Evolutionary conservation across 106 monocot species (phyloP), one percentile per base, ranked within the genome.

Genomic region (Apostasia shenzhenica): DNA sequence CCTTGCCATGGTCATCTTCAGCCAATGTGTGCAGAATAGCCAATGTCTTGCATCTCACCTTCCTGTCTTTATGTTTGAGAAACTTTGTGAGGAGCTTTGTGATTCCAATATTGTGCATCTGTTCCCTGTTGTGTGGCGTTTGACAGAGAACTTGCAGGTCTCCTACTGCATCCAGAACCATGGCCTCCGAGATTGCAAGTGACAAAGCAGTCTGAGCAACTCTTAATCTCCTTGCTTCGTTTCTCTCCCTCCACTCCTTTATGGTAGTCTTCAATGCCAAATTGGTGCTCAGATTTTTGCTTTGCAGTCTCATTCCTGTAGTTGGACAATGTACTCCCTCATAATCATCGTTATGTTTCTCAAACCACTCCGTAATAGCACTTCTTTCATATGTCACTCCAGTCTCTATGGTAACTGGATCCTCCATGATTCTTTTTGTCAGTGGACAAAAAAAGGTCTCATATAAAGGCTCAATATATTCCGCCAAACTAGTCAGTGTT

Each of bases 361-460:
- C 74, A 58, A 81, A 81, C 70, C 80, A 78, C 60, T 89, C 85
- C 41, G 47, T 59, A 60, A 89, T 89, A 26, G 76, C 82, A 50
- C 46, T 77, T 67, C 85, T 82, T 59, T 89, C 89, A 55, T 69
- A 89, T 47, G 89, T 89, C 3, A 80, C 59, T 9, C 89, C 89
- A 69, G 74, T 91, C 26, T 76, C 79, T 37, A 84, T 76, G 1
- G 81, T 91, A 41, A 81, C 86, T 45, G 91, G 91, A 42, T 91
- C 91, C 8, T 78, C 74, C 86, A 91, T 86, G 13, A 87, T 76
- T 66, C 77, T 86, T 76, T 84, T 84, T 52, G 91, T 87, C 40
- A 91, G 14, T 44, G 91, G 86, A 66, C 91, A 91, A 63, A 86
- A 87, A 72, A 91, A 91, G 13, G 86, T 67, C 44, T 87, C 83